Conservation (phyloP, 208 protist genomes). For the Blechomonas ayalai region DNA sequence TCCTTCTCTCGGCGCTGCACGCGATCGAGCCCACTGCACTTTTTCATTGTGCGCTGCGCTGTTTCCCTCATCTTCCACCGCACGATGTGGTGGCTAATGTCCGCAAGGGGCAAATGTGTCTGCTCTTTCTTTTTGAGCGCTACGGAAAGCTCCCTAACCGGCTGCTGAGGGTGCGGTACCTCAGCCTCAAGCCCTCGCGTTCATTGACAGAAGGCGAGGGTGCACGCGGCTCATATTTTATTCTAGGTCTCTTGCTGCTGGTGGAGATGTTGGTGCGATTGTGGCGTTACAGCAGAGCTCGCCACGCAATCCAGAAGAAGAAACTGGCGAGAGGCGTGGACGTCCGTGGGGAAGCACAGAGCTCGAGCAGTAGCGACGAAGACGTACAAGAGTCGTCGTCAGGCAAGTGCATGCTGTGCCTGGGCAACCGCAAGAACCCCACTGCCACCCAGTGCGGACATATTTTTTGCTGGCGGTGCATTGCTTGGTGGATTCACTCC, state of each 20-base stretch:
- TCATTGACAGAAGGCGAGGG: constrained; percentile 43
- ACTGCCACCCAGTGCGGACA: constrained; percentile 80
- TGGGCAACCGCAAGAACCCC: constrained; percentile 63
- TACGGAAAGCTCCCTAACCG: constrained; percentile 73
- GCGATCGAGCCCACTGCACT: constrained; percentile 41
- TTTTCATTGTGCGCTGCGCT: constrained; percentile 32
- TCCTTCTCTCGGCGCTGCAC: constrained; percentile 53
- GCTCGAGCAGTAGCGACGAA: too few species aligned
- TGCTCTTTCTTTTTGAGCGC: constrained; percentile 76
- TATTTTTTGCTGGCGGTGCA: constrained; percentile 86
- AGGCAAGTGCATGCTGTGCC: constrained; percentile 84
- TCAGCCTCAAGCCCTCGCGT: constrained; percentile 64
- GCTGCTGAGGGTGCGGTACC: constrained; percentile 43
- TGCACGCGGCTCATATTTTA: constrained; percentile 49
- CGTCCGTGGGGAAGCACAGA: too few species aligned
- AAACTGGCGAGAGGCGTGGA: too few species aligned
- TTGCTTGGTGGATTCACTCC: constrained; percentile 79
- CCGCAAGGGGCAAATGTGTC: constrained; percentile 27
- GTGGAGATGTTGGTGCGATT: constrained; percentile 74
- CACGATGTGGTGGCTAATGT: constrained; percentile 61
- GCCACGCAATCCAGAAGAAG: constrained; percentile 3
- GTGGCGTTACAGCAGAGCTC: constrained; percentile 40
- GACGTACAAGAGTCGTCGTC: constrained; percentile 3
- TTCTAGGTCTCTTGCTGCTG: constrained; percentile 55
- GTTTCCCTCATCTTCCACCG: constrained; percentile 49